Base-by-base conservation (phyloP, 1,139 yeast genomes). In the Kurtzmaniella quercitrusa region DNA sequence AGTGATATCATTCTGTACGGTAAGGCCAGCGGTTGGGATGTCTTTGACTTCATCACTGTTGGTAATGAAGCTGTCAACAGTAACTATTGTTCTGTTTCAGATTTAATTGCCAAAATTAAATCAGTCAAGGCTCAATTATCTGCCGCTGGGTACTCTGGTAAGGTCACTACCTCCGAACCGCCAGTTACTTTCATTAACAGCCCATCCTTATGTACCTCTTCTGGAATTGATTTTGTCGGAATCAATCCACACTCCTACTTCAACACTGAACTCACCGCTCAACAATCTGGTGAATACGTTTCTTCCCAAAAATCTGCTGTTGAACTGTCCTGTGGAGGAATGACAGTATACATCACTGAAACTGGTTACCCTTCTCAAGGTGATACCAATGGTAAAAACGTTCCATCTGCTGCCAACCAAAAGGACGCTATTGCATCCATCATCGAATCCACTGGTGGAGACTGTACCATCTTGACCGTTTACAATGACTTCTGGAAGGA, bases 301-400 rank as follows among this genome's bases (percentile, higher is more conserved):
- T 65, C 69, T 43, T 76, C 79, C 25, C 94, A 89, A 65, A 68
- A 80, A 48, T 61, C 59, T 21, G 60, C 80, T 47, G 81, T 81
- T 19, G 68, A 75, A 53, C 65, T 65, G 16, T 65, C 73, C 38
- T 82, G 91, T 63, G 73, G 74, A 33, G 67, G 72, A 34, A 69
- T 70, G 46, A 73, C 77, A 23, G 69, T 74, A 31, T 62, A 73
- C 37, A 77, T 84, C 43, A 83, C 95, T 14, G 97, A 90, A 66
- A 88, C 96, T 3, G 97, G 97, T 34, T 90, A 87, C 62, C 97
- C 97, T 50, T 80, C 83, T 51, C 67, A 72, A 38, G 97, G 97
- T 53, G 61, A 62, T 47, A 67, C 73, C 44, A 81, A 87, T 57
- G 96, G 96, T 45, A 65, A 66, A 41, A 86, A 90, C 54, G 77